Evolutionary conservation across 345 rosid genomes (phyloP), one percentile per base, ranked within the genome.

Genomic region (Hirschfeldia incana): DNA sequence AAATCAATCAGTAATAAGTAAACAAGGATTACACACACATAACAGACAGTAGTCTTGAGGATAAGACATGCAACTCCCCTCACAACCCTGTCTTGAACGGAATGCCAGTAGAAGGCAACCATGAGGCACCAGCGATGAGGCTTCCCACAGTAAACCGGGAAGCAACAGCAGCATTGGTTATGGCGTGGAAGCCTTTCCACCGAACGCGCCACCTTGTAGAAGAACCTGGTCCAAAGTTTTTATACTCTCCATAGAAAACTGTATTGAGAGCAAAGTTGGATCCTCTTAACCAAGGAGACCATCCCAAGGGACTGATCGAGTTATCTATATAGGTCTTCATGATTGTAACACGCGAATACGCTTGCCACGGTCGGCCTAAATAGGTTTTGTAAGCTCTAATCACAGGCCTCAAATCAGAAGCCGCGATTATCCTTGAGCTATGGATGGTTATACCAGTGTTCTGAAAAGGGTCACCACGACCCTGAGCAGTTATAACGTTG

Each of bases 381-480:
- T 87, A 92, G 0, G 97, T 90, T 15, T 74, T 75, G 73, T 85
- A 81, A 0, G 76, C n/a, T 3, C 72, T 3, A 10, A 83, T 82
- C 74, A 88, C 88, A 4, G 92, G 92, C 12, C 70, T 79, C 10
- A 92, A 82, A 74, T 89, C 93, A 3, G 76, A 73, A n/a, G 95
- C 90, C 0, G 97, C 87, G 4, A 90, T 11, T 66, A 92, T 79
- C 39, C 79, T 80, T 1, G 88, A 90, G 67, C 87, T 86, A 36
- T 90, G 97, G 85, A 92, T 89, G 7, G 88, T 78, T 37, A 90
- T 92, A 5, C 92, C 97, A 0, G 97, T 92, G 84, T 87, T 89
- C 10, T 92, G 97, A 21, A 67, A 87, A 16, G 93, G 91, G 79
- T 92, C 95, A 28, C 83, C 83, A 0, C 95, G 91, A 58, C 88